Percentiles rank a stretch among this genome's conserved stretches.
Conservation (phyloP, 1,284 basidiomycete genomes). For the Hemileia vastatrix region DNA sequence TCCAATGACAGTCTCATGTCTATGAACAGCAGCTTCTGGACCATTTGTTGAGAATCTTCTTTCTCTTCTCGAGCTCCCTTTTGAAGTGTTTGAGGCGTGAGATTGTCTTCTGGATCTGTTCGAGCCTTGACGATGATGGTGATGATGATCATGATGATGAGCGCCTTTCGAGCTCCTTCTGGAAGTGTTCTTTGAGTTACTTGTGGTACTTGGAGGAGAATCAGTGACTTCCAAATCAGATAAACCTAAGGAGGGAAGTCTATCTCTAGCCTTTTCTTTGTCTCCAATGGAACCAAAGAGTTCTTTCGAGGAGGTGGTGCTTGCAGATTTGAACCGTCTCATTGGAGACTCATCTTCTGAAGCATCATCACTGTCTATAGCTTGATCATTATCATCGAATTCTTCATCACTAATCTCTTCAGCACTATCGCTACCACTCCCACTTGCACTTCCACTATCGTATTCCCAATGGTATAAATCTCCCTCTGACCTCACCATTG, state of each 20-base stretch:
- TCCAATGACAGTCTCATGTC: conserved; percentile 38
- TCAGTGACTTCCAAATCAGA: not conserved
- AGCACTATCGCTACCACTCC: not conserved
- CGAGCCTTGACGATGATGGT: too few species aligned
- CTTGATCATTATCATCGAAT: not conserved
- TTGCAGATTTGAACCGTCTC: not conserved
- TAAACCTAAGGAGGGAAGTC: not conserved
- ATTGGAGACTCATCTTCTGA: not conserved
- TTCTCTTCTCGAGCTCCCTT: not conserved
- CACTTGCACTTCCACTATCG: not conserved
- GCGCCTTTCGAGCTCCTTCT: not conserved
- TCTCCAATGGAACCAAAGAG: not conserved
- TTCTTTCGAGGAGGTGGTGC: not conserved
- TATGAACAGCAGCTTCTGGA: conserved; percentile 32
- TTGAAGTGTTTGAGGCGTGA: not conserved
- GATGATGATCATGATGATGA: not conserved
- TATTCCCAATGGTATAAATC: not conserved
- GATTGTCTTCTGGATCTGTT: not conserved
- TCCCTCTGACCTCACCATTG: not conserved
- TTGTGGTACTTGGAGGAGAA: not conserved
- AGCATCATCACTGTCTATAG: not conserved
- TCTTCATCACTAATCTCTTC: not conserved
- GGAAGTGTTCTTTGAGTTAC: not conserved
- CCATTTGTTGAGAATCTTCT: conserved; percentile 34
- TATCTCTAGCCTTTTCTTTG: not conserved